A percentile compares a stretch with the other conserved stretches of the same genome.
Evolutionary conservation across 2,329 filamentous ascomycete species (phyloP).

Genomic region (Periconia macrospinosa): DNA sequence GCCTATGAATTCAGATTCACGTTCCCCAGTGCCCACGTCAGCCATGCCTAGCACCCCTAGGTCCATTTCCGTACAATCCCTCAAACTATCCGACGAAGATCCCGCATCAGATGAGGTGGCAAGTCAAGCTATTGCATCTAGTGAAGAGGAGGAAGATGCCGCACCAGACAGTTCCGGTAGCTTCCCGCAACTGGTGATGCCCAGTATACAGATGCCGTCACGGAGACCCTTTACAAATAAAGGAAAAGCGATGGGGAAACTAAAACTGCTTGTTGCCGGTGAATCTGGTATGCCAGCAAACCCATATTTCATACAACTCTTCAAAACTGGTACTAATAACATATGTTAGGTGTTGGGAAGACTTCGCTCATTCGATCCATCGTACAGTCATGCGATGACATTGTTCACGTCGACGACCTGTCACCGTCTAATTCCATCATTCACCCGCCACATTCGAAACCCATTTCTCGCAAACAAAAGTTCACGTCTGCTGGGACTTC

Average conservation of each 20-base stretch:
- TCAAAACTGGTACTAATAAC: slow-evolving; percentile 10
- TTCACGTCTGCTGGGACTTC: slow-evolving; percentile 21
- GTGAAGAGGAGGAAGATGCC: slow-evolving; percentile 57
- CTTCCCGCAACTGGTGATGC: slow-evolving; percentile 90
- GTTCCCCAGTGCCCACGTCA: slow-evolving; percentile 51
- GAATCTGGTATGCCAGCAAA: slow-evolving; percentile 61
- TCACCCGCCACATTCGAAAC: slow-evolving; percentile 22
- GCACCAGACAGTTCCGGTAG: slow-evolving; percentile 36
- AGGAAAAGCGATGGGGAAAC: slow-evolving; percentile 78
- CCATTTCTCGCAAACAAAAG: slow-evolving; percentile 30
- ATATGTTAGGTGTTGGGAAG: slow-evolving; percentile 74
- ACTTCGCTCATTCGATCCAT: slow-evolving; percentile 87
- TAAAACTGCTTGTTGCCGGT: slow-evolving; percentile 88
- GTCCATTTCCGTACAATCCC: slow-evolving; percentile 61
- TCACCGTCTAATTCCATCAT: slow-evolving; percentile 30
- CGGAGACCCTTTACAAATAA: slow-evolving; percentile 86
- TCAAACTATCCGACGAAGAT: slow-evolving; percentile 61
- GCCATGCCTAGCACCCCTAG: slow-evolving; percentile 62
- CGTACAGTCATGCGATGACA: slow-evolving; percentile 82
- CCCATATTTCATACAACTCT: background rate
- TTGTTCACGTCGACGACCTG: slow-evolving; percentile 85
- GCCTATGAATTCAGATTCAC: slow-evolving; percentile 24
- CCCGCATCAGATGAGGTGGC: slow-evolving; percentile 56
- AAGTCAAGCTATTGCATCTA: slow-evolving; percentile 58
- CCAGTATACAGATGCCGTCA: slow-evolving; percentile 87